These are phyloP conservation scores for Boletus rex-veris DNA, from an alignment of 768 basidiomycete genomes.

Conservation along the genomic window DNA sequence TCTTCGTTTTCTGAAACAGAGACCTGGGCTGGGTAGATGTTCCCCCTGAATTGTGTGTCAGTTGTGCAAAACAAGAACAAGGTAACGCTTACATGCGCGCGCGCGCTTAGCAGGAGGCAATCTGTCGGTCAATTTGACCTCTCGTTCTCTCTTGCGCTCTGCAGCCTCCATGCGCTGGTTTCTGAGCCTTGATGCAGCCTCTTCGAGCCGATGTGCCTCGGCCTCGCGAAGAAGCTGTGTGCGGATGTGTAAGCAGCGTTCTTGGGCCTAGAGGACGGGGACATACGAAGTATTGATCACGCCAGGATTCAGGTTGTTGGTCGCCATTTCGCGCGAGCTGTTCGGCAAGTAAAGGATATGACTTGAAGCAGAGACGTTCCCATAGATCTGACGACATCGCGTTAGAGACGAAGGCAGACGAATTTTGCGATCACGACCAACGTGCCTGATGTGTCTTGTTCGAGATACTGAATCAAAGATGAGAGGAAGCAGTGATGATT, in stretches of 20 bases:
- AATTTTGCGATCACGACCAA: background rate
- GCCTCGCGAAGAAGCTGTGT: constrained; percentile 51
- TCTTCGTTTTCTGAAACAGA: constrained; percentile 73
- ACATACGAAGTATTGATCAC: constrained; percentile 63
- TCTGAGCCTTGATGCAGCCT: constrained; percentile 58
- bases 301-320: constrained; percentile 60
- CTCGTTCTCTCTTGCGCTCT: constrained; percentile 71
- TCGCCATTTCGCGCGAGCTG: constrained; percentile 40
- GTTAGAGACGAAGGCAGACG: constrained; percentile 2
- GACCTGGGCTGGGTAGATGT: constrained; percentile 52
- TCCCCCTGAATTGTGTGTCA: constrained; percentile 34
- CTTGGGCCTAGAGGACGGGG: background rate
- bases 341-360: constrained; percentile 53
- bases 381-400: constrained; percentile 52
- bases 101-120: constrained; percentile 64
- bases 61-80: constrained; percentile 3
- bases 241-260: constrained; percentile 5
- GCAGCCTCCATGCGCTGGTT: constrained; percentile 65
- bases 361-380: constrained; percentile 59
- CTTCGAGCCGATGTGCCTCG: constrained; percentile 64
- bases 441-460: constrained; percentile 54
- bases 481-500: constrained; percentile 9
- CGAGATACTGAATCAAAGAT: constrained; percentile 43
- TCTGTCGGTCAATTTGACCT: constrained; percentile 71
- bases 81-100: constrained; percentile 48